A percentile compares a stretch with the other conserved stretches of the same genome.
These are phyloP conservation scores for Calonectria ilicicola DNA, from an alignment of 2,329 filamentous ascomycete species.

Conservation along the genomic window DNA sequence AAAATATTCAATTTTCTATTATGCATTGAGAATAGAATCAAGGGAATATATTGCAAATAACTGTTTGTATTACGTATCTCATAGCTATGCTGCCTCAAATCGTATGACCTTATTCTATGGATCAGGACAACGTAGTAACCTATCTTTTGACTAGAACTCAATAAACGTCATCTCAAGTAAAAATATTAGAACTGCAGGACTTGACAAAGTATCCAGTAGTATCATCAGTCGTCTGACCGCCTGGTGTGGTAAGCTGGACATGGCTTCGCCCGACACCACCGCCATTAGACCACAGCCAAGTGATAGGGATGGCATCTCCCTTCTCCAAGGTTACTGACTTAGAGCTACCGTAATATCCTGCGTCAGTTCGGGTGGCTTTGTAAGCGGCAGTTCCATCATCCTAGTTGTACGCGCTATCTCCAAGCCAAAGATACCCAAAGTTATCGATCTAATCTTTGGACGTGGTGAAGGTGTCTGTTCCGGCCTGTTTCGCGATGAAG, in stretches of 20 bases:
- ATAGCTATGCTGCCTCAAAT: too few species aligned
- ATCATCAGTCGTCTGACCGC: not conserved
- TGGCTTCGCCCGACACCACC: not conserved
- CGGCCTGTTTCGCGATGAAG: slow-evolving; percentile 1
- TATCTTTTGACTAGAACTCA: not conserved
- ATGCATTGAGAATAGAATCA: too few species aligned
- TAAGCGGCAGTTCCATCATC: not conserved
- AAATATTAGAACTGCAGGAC: not conserved
- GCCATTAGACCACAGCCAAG: slow-evolving; percentile 6
- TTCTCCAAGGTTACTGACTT: not conserved
- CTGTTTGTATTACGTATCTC: too few species aligned
- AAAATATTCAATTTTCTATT: too few species aligned
- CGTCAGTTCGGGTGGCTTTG: not conserved
- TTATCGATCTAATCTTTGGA: not conserved
- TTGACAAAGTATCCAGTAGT: slow-evolving; percentile 2
- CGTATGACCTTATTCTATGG: too few species aligned
- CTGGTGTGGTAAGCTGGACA: not conserved
- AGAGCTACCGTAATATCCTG: not conserved
- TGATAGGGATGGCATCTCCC: slow-evolving; percentile 5
- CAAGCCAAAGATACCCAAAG: slow-evolving; percentile 8
- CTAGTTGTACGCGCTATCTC: not conserved
- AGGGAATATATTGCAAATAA: too few species aligned
- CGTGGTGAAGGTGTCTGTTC: not conserved
- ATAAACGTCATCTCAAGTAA: not conserved
- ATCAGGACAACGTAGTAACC: not conserved